Percentiles rank a stretch among this genome's conserved stretches.
Evolutionary conservation across 495 filamentous ascomycete species (phyloP).

Genomic region (Penicillium silybi): DNA sequence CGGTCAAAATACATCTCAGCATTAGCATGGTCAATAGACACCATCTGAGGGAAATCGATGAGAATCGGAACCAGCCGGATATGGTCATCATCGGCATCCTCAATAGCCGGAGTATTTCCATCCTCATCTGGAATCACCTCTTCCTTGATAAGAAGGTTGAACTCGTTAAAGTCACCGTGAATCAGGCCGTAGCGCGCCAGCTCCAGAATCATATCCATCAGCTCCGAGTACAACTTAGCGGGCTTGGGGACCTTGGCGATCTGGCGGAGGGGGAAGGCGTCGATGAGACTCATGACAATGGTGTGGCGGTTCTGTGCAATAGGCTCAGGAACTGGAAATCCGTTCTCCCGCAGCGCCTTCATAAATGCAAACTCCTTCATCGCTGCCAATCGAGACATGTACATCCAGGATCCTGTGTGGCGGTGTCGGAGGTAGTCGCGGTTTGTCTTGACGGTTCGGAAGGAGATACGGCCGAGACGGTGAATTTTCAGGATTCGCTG

Average conservation of each 20-base stretch:
- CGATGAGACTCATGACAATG: constrained; percentile 87
- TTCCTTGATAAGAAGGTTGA: constrained; percentile 93
- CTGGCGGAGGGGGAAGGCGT: constrained; percentile 85
- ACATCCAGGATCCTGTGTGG: constrained; percentile 85
- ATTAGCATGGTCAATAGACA: constrained; percentile 90
- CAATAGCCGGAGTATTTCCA: constrained; percentile 28
- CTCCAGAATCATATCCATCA: constrained; percentile 81
- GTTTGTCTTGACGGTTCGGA: constrained; percentile 92
- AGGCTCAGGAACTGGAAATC: constrained; percentile 84
- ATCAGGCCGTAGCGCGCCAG: constrained; percentile 88
- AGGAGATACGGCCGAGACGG: constrained; percentile 91
- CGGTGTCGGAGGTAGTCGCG: constrained; percentile 90
- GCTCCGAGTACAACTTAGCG: constrained; percentile 74
- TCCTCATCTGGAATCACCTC: constrained; percentile 42
- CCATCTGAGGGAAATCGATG: constrained; percentile 98
- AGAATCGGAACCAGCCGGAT: constrained; percentile 59
- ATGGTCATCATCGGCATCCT: constrained; percentile 29
- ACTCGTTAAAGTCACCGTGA: constrained; percentile 99
- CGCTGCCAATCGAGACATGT: constrained; percentile 88
- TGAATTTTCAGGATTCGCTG: constrained; percentile 89
- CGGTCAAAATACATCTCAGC: constrained; percentile 95
- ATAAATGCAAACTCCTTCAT: constrained; percentile 93
- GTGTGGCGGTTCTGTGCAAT: constrained; percentile 87
- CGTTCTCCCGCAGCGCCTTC: constrained; percentile 74
- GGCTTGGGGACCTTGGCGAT: constrained; percentile 75